phyloP scores from a whole-genome alignment of 129 eudicot genomes.

The Calendula officinalis region DNA sequence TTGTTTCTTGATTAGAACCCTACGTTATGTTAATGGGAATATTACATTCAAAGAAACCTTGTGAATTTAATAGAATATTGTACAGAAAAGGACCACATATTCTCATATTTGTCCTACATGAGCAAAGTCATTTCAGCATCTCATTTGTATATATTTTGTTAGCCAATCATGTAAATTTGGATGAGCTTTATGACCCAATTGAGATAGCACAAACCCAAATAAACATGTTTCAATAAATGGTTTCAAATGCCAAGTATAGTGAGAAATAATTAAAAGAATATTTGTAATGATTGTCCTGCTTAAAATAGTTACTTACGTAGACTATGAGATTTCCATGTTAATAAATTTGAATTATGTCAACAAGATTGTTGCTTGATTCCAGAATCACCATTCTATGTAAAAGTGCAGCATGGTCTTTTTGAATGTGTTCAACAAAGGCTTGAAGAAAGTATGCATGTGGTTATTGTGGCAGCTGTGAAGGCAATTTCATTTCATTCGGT shows the following conservation, averaged over 20 bases:
- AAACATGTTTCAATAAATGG: not conserved
- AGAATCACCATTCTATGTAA: conserved; percentile 84
- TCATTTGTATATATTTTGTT: too few species aligned
- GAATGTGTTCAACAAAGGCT: conserved; percentile 80
- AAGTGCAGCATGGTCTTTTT: conserved; percentile 82
- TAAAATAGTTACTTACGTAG: too few species aligned
- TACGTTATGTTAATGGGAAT: too few species aligned
- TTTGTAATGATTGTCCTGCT: too few species aligned
- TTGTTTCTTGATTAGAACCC: too few species aligned
- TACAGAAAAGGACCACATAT: too few species aligned
- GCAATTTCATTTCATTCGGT: conserved; percentile 20
- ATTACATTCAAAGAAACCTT: too few species aligned
- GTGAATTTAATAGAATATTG: too few species aligned
- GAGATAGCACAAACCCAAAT: not conserved
- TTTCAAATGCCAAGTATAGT: not conserved
- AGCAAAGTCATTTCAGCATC: too few species aligned
- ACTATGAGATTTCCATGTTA: conserved; percentile 20
- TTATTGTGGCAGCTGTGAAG: conserved; percentile 84
- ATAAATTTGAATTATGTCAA: conserved; percentile 35
- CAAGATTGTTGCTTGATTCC: conserved; percentile 98
- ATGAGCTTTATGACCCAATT: not conserved
- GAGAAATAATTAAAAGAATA: not conserved
- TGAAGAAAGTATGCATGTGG: conserved; percentile 70
- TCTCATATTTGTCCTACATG: too few species aligned
- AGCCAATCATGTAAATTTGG: too few species aligned